Base-by-base conservation (phyloP, 768 basidiomycete genomes). In the Lactifluus pinguis region DNA sequence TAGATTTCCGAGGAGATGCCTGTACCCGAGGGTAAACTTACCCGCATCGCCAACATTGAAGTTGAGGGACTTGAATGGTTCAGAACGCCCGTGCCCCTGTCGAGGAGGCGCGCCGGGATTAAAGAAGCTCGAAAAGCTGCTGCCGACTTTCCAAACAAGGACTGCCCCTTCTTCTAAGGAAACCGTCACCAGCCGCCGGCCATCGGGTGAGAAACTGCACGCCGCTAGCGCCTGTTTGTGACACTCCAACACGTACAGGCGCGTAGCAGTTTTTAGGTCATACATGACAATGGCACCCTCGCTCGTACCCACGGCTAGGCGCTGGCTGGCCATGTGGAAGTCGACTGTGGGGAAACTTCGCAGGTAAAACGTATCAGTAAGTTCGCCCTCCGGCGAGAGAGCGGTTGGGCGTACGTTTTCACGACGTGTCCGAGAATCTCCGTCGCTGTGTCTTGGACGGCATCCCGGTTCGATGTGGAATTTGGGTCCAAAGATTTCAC, bases 281-380 rank as follows among this genome's bases (percentile, higher is more conserved):
- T 97, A 98, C 86, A 97, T 93, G 60, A 92, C 80, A 55, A 94
- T 85, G 0, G 94, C 93, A 0, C 95, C 97, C 74, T 99, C 97
- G 58, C 83, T 84, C 0, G 95, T 95, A 0, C 97, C 97, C 0
- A 98, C 93, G 0, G 89, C 92, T 4, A 98, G 82, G 14, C 91
- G 85, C 70, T 99, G 97, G 1, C 83, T 85, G 2, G 79, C 75
- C 75, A 84, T 85, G 67, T 98, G 89, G 70, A 99, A 98, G 72
- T 94, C 95, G n/a, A 98, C 84, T 0, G 86, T 86, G 0, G 95
- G 95, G 69, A 89, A 98, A 2, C 93, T 95, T 14, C 47, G 2
- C 5, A 19, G 6, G 38, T 13, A 49, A 30, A 13, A 47, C 14
- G n/a, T 36, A 44, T 21, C 10, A 15, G 36, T 11, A 7, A 44